Evolutionary conservation across 352 stramenopile genomes (phyloP).

Genomic region (Phytophthora macrochlamydospora): DNA sequence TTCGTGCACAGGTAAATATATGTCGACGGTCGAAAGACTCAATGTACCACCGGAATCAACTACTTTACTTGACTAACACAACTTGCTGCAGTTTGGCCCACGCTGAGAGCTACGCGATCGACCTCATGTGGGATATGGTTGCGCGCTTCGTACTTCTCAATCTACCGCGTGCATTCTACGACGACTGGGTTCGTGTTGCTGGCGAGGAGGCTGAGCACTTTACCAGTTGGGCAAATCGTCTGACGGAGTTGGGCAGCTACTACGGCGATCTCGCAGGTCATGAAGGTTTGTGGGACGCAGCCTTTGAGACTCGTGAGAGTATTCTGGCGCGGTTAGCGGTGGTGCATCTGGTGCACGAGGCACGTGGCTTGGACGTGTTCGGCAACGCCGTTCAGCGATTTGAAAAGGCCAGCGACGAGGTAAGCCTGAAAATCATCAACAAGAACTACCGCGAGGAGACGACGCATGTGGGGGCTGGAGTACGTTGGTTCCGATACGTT

Average conservation of each 20-base stretch:
- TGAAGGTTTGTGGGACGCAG: slow-evolving; percentile 59
- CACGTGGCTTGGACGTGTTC: slow-evolving; percentile 59
- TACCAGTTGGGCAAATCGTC: slow-evolving; percentile 47
- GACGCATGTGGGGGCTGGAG: slow-evolving; percentile 47
- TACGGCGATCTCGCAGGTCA: slow-evolving; percentile 59
- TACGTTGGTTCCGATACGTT: slow-evolving; percentile 51
- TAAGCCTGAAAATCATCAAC: slow-evolving; percentile 47
- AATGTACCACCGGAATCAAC: background rate
- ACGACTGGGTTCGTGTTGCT: slow-evolving; percentile 63
- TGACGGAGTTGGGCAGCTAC: slow-evolving; percentile 50
- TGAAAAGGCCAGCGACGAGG: slow-evolving; percentile 45
- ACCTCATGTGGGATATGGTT: slow-evolving; percentile 74
- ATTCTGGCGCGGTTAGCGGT: slow-evolving; percentile 52
- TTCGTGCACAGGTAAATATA: slow-evolving; percentile 46
- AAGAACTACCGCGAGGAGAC: slow-evolving; percentile 63
- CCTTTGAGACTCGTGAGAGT: slow-evolving; percentile 42
- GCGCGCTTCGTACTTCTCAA: slow-evolving; percentile 51
- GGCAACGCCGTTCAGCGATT: slow-evolving; percentile 54
- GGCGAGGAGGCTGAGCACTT: slow-evolving; percentile 62
- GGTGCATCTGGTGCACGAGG: slow-evolving; percentile 66
- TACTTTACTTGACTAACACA: slow-evolving; percentile 1
- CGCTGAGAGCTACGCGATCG: slow-evolving; percentile 66
- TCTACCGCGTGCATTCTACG: slow-evolving; percentile 55
- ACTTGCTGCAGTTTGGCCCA: slow-evolving; percentile 39
- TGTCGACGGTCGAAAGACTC: background rate